Base-by-base conservation (phyloP, 2,329 filamentous ascomycete species). In the Helminthosporium solani region DNA sequence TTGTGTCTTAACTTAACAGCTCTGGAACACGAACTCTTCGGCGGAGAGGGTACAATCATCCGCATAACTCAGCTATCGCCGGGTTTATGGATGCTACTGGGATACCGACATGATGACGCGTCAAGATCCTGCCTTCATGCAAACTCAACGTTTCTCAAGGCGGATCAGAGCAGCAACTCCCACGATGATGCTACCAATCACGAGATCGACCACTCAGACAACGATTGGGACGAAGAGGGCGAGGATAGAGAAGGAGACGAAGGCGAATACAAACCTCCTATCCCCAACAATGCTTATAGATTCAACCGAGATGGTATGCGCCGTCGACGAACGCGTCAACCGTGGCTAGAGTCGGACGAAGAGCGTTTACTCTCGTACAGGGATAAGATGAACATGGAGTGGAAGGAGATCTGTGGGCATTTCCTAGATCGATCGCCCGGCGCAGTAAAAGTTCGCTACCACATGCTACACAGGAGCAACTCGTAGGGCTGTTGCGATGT, bases 81-180 rank as follows among this genome's bases (percentile, higher is more conserved):
- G 20, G 51, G 51, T 49, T 51, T 27, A 38, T 54, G 33, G 48
- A 21, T 49, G 39, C 23, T 54, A 42, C 21, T 54, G 33, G 46
- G 45, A 23, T 54, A 45, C 23, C 34, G 23, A 38, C 47, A 54
- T 44, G 34, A 42, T 40, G 25, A 19, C n/a, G n/a, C n/a, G n/a
- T n/a, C n/a, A n/a, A n/a, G n/a, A n/a, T n/a, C n/a, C n/a, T n/a
- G n/a, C n/a, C n/a, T n/a, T n/a, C n/a, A n/a, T n/a, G n/a, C n/a
- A n/a, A n/a, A n/a, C n/a, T n/a, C n/a, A n/a, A n/a, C n/a, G n/a
- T n/a, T n/a, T n/a, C n/a, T n/a, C n/a, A n/a, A n/a, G n/a, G n/a
- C n/a, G n/a, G n/a, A n/a, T n/a, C n/a, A n/a, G n/a, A n/a, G n/a
- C n/a, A n/a, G n/a, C n/a, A n/a, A n/a, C n/a, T n/a, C n/a, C n/a